Percentiles rank a stretch among this genome's conserved stretches.
These are phyloP conservation scores for Brasenia schreberi DNA, from an alignment of 164 flowering plant genomes.

Conservation along the genomic window DNA sequence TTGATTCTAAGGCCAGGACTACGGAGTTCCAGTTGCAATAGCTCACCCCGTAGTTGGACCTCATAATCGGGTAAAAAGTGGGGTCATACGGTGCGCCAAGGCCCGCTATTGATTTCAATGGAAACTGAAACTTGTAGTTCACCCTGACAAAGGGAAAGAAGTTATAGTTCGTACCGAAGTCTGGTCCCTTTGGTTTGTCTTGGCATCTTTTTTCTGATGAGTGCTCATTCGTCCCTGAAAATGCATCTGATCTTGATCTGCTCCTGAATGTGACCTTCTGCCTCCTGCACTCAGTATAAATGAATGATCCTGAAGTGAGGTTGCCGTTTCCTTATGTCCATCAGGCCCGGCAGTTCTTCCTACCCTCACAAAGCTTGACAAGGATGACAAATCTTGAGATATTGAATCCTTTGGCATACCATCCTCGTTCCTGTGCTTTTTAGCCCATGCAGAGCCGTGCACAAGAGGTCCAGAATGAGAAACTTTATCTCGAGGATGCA, in stretches of 20 bases:
- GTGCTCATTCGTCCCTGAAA: background rate
- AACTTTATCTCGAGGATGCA: slow-evolving; percentile 45
- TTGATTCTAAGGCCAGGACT: too few species aligned
- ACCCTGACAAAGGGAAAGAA: background rate
- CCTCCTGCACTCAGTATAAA: background rate
- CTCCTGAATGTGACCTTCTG: background rate
- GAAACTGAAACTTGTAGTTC: background rate
- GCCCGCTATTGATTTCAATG: too few species aligned
- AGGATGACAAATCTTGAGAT: slow-evolving; percentile 46
- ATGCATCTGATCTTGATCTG: background rate
- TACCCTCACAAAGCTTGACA: slow-evolving; percentile 55
- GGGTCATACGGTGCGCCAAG: too few species aligned
- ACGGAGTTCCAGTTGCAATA: too few species aligned
- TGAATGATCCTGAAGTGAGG: background rate
- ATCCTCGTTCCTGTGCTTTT: slow-evolving; percentile 40
- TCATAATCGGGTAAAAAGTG: too few species aligned
- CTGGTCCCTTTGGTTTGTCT: background rate
- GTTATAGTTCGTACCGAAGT: background rate
- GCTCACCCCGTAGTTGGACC: too few species aligned
- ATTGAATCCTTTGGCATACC: slow-evolving; percentile 8
- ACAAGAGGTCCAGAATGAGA: slow-evolving; percentile 94
- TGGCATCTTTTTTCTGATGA: background rate
- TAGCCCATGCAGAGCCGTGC: slow-evolving; percentile 71
- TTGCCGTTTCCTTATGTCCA: slow-evolving; percentile 18
- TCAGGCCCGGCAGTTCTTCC: slow-evolving; percentile 46